Conservation (phyloP, 441 rosid genomes). For the Macaranga tanarius region DNA sequence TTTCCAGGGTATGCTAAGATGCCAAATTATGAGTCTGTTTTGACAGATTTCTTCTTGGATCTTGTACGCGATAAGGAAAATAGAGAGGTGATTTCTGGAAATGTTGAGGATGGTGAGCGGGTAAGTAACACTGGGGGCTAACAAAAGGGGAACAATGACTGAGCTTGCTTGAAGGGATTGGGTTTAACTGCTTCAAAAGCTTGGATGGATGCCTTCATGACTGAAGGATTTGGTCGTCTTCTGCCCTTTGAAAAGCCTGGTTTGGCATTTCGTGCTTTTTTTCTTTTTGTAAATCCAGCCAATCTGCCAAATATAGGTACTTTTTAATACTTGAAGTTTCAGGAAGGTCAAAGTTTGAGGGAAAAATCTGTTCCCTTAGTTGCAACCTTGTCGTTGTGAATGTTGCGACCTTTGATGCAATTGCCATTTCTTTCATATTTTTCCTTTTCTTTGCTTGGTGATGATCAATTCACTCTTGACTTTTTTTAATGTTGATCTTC, state of each 20-base stretch:
- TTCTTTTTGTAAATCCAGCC: slow-evolving; percentile 16
- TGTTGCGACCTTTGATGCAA: slow-evolving; percentile 12
- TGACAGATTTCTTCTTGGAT: slow-evolving; percentile 62
- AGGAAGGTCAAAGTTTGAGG: slow-evolving; percentile 16
- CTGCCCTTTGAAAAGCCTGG: slow-evolving; percentile 1
- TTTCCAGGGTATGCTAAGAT: slow-evolving; percentile 80
- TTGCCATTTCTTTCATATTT: slow-evolving; percentile 14
- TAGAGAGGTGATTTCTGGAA: slow-evolving; percentile 4
- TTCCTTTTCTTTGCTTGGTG: neutral
- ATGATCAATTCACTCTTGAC: slow-evolving; percentile 4
- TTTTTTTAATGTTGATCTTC: slow-evolving; percentile 13
- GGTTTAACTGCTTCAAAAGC: neutral
- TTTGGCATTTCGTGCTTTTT: slow-evolving; percentile 20
- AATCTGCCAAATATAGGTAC: slow-evolving; percentile 26
- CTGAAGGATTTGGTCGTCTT: slow-evolving; percentile 1
- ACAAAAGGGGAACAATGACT: slow-evolving; percentile 17
- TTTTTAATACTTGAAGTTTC: slow-evolving; percentile 13
- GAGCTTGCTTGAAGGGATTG: neutral
- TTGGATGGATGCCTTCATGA: neutral
- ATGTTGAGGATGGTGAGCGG: neutral
- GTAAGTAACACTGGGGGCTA: slow-evolving; percentile 5
- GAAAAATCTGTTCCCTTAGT: slow-evolving; percentile 14
- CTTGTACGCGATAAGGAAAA: slow-evolving; percentile 33
- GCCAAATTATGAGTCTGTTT: slow-evolving; percentile 61
- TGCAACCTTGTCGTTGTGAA: slow-evolving; percentile 17